Conservation (phyloP, 352 stramenopile genomes). For the Elongisporangium senticosum region DNA sequence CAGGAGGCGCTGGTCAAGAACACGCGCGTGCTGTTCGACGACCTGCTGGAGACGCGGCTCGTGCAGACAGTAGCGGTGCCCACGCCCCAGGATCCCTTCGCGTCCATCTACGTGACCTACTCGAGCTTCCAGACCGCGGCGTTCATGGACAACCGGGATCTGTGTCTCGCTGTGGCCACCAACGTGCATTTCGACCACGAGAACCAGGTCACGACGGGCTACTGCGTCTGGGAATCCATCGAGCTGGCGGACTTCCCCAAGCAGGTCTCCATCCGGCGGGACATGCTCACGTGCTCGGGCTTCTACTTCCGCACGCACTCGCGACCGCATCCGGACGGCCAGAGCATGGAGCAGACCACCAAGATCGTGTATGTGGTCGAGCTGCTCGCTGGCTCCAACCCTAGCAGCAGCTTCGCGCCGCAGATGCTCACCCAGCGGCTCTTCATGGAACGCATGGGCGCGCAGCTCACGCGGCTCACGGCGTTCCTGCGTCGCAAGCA, state of each 20-base stretch:
- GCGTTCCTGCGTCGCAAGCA: constrained; percentile 39
- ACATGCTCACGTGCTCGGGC: constrained; percentile 40
- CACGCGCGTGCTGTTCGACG: constrained; percentile 41
- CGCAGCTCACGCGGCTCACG: constrained; percentile 32
- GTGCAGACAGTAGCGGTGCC: constrained; percentile 30
- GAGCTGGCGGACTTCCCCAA: constrained; percentile 23
- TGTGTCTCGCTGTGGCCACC: constrained; percentile 27
- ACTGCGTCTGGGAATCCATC: constrained; percentile 60
- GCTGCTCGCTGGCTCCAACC: constrained; percentile 25
- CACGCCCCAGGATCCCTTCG: constrained; percentile 28
- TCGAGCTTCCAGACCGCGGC: constrained; percentile 26
- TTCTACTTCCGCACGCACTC: constrained; percentile 27
- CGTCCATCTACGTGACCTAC: constrained; percentile 29
- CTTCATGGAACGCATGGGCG: constrained; percentile 40
- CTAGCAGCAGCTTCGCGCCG: constrained; percentile 7
- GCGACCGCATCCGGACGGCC: constrained; percentile 3
- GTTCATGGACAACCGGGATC: constrained; percentile 30
- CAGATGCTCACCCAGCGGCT: constrained; percentile 20
- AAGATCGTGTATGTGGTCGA: constrained; percentile 64
- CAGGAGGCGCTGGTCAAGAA: constrained; percentile 29
- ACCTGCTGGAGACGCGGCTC: constrained; percentile 34
- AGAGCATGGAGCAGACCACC: constrained; percentile 15
- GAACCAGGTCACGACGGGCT: constrained; percentile 43
- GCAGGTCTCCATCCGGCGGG: constrained; percentile 13
- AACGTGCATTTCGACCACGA: constrained; percentile 26